phyloP scores from a whole-genome alignment of 495 filamentous ascomycete species.

The Hypomontagnella submonticulosa region DNA sequence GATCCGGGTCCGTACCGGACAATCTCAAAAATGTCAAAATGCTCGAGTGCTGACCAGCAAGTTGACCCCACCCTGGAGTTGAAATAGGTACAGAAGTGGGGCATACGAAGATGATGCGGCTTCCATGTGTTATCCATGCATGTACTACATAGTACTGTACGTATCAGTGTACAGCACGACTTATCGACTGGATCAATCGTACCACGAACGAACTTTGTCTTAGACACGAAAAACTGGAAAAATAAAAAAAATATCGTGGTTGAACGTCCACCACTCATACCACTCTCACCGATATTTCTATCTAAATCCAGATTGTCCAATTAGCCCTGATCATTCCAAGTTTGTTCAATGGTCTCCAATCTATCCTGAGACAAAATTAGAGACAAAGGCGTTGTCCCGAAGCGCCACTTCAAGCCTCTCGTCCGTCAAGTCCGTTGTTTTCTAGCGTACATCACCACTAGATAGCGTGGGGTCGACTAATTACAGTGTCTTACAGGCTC shows the following conservation, averaged over 20 bases:
- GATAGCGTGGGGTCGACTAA: conserved; percentile 25
- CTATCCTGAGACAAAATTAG: background rate
- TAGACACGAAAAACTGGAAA: conserved; percentile 7
- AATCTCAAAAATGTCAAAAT: too few relatives aligned
- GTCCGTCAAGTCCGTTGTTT: conserved; percentile 13
- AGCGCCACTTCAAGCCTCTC: conserved; percentile 19
- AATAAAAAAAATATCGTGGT: conserved; percentile 24
- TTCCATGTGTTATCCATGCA: conserved; percentile 19
- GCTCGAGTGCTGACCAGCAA: conserved; percentile 8
- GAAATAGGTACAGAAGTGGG: conserved; percentile 15
- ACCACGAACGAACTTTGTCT: conserved; percentile 37
- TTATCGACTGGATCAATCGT: conserved; percentile 31
- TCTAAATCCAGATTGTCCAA: too few relatives aligned
- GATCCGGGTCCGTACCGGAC: too few relatives aligned
- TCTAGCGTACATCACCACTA: conserved; percentile 8
- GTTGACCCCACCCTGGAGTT: conserved; percentile 22
- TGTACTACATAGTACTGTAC: conserved; percentile 5
- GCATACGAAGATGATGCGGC: conserved; percentile 17
- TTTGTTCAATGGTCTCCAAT: background rate
- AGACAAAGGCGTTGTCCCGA: conserved; percentile 20
- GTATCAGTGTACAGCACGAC: background rate
- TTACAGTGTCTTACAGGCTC: conserved; percentile 1
- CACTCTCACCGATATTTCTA: conserved; percentile 8
- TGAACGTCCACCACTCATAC: conserved; percentile 17
- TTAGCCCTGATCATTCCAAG: too few relatives aligned